Evolutionary conservation across 2,329 filamentous ascomycete genomes (phyloP).

Genomic region (Pyrenophora teres): DNA sequence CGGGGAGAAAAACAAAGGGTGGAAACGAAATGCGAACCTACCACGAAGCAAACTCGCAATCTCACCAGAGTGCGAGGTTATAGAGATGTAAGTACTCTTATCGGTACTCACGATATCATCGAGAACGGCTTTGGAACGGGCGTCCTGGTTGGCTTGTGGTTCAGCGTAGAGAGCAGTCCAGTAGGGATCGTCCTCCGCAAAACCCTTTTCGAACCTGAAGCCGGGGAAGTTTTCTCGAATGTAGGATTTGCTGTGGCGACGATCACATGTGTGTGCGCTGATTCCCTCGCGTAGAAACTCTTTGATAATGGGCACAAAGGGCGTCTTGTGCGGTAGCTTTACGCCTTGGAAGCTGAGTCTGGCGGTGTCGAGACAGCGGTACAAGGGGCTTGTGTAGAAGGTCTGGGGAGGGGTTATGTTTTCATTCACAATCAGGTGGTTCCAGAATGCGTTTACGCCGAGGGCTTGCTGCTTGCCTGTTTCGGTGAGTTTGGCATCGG

Average conservation of each 20-base stretch:
- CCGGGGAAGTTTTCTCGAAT: conserved; percentile 59
- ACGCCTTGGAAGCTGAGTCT: conserved; percentile 64
- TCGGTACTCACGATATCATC: conserved; percentile 60
- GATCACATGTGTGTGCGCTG: conserved; percentile 71
- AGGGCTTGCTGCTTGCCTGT: conserved; percentile 62
- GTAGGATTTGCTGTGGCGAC: conserved; percentile 59
- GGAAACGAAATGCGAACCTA: conserved; percentile 5
- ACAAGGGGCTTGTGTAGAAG: conserved; percentile 69
- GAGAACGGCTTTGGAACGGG: conserved; percentile 52
- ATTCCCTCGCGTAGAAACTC: conserved; percentile 69
- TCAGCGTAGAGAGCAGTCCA: conserved; percentile 58
- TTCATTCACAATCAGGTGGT: conserved; percentile 53
- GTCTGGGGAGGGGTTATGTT: conserved; percentile 65
- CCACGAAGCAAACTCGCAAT: conserved; percentile 59
- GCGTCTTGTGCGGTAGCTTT: conserved; percentile 54
- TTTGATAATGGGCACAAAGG: conserved; percentile 65
- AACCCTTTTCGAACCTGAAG: conserved; percentile 64
- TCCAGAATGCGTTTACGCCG: conserved; percentile 65
- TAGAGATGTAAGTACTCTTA: conserved; percentile 54
- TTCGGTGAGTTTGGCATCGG: conserved; percentile 65
- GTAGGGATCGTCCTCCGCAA: conserved; percentile 62
- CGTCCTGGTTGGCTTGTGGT: conserved; percentile 56
- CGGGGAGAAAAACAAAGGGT: too few relatives aligned
- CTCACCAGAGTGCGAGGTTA: conserved; percentile 64
- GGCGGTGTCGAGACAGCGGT: conserved; percentile 66